Conservation (phyloP, 73 alveolate genomes). For the Paramecium sonneborni region DNA sequence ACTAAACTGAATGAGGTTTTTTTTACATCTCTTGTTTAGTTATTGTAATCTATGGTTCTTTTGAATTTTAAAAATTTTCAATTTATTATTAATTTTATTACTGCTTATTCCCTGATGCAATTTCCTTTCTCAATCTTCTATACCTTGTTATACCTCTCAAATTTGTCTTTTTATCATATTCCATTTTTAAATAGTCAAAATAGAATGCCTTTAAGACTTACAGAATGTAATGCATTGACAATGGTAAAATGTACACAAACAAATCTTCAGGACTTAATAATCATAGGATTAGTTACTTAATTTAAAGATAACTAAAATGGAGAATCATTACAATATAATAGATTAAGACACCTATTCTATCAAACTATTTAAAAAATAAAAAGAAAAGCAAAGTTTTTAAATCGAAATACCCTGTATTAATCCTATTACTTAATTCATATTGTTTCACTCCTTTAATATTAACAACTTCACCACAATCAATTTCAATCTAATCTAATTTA, state of each 20-base stretch:
- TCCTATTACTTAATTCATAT: neutral
- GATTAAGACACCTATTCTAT: neutral
- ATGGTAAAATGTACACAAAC: neutral
- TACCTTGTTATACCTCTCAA: neutral
- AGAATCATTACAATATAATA: constrained; percentile 40
- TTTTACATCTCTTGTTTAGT: neutral
- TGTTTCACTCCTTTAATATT: constrained; percentile 19
- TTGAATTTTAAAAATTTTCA: neutral
- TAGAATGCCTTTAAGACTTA: neutral
- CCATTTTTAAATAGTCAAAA: neutral
- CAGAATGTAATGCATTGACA: neutral
- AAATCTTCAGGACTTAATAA: neutral
- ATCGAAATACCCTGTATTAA: neutral
- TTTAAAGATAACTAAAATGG: neutral
- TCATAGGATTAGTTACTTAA: neutral
- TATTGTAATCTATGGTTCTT: neutral
- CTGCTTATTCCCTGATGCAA: neutral
- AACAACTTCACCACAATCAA: constrained; percentile 27
- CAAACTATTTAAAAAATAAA: constrained; percentile 25
- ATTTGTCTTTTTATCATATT: neutral
- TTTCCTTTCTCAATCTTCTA: constrained; percentile 19
- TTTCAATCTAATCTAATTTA: neutral
- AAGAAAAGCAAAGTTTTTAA: neutral
- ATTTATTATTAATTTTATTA: neutral
- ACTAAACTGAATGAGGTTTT: neutral